Conservation (phyloP, 2,329 filamentous ascomycete species). For the Fusarium papillatum region DNA sequence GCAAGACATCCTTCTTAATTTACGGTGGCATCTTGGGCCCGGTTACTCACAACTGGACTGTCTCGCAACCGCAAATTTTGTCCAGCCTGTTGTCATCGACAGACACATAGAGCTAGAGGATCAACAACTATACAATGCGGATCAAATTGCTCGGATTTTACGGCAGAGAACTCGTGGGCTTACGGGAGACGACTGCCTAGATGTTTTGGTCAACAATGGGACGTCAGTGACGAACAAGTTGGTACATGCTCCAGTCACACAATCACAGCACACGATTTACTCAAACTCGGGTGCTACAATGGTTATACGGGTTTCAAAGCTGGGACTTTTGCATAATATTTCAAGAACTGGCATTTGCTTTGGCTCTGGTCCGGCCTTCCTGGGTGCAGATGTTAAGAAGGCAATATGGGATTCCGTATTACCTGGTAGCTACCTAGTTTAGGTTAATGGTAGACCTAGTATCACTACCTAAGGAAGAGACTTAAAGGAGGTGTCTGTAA, state of each 20-base stretch:
- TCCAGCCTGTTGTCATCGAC: neutral
- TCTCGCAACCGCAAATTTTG: neutral
- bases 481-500: neutral
- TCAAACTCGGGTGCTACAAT: neutral
- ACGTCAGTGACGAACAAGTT: neutral
- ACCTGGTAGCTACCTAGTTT: neutral
- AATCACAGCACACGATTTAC: neutral
- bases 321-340: neutral
- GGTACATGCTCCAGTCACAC: neutral
- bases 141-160: neutral
- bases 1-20: neutral
- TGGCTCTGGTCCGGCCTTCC: neutral
- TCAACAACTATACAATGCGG: neutral
- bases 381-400: neutral
- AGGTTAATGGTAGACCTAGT: neutral
- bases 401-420: neutral
- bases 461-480: neutral
- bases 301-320: neutral
- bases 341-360: neutral
- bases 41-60: neutral
- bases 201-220: neutral
- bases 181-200: neutral
- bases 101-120: neutral
- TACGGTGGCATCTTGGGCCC: neutral
- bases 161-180: neutral